Evolutionary conservation across 2,329 filamentous ascomycete genomes (phyloP), one percentile per base, ranked within the genome.

Genomic region (Fusarium concolor): DNA sequence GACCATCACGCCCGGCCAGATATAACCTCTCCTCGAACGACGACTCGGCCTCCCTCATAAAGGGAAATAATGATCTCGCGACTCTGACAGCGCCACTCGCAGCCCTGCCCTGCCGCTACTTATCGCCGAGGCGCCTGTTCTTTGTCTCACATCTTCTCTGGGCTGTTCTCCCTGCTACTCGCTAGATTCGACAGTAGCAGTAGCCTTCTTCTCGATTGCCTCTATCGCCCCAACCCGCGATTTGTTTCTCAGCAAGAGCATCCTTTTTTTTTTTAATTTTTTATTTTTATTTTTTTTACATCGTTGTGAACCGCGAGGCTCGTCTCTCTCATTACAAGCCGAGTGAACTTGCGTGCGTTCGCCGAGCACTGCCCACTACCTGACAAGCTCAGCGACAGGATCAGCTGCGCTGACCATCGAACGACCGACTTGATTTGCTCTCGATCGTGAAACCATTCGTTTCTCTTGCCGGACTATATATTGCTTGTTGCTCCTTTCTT

Each of bases 81-180:
- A 72, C 68, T 71, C 61, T 74, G 66, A 74, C 69, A 73, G 69
- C 65, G 70, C 67, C 67, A 74, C 61, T 56, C 56, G 53, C 58
- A 69, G 63, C 61, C 64, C 62, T 65, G 65, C 71, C 58, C 46
- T 70, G 64, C 72, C 72, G 65, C 70, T 68, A 62, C 62, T 46
- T 65, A 70, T 68, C 57, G 65, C 74, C 71, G 71, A 75, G 73
- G 57, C 72, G 70, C 68, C 72, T 68, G 70, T 71, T 75, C 67
- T 73, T 76, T 76, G 74, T 76, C 75, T 76, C 74, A 76, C 69
- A 63, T 71, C 68, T 56, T 56, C 61, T 64, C 62, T 70, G 66
- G 70, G 63, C 62, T 44, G 64, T 70, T 61, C 68, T 71, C 72
- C 70, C 70, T 75, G 62, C 68, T 62, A 68, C 61, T 56, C 56